These are phyloP conservation scores for Pseudogymnoascus sp. DNA, from an alignment of 2,329 filamentous ascomycete genomes.

Conservation along the genomic window DNA sequence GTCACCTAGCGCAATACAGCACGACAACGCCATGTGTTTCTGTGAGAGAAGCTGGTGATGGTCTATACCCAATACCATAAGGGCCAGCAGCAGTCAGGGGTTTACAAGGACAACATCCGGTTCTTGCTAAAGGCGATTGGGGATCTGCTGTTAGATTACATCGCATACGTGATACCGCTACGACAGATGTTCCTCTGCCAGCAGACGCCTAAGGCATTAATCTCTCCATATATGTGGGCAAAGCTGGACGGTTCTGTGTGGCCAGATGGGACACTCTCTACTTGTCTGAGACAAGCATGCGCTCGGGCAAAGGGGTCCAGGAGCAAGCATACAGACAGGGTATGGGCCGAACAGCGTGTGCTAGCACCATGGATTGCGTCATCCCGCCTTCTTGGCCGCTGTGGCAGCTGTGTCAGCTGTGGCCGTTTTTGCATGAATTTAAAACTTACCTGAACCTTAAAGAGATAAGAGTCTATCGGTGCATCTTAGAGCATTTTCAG, in stretches of 20 bases:
- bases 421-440: no score
- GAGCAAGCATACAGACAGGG: no score
- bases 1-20: slow-evolving; percentile 13
- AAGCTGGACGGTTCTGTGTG: slow-evolving; percentile 5
- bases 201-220: no score
- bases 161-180: slow-evolving; percentile 12
- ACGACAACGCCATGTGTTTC: background rate
- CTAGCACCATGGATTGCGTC: no score
- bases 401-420: no score
- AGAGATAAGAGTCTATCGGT: no score
- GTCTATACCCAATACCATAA: slow-evolving; percentile 17
- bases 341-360: no score
- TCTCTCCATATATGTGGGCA: slow-evolving; percentile 11
- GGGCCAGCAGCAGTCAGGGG: slow-evolving; percentile 13
- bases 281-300: slow-evolving; percentile 10
- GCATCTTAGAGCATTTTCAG: no score
- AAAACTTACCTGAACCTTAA: no score
- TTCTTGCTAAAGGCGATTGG: slow-evolving; percentile 14
- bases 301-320: background rate
- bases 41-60: slow-evolving; percentile 17
- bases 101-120: slow-evolving; percentile 16
- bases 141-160: slow-evolving; percentile 15
- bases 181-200: slow-evolving; percentile 10
- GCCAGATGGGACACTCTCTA: slow-evolving; percentile 10
- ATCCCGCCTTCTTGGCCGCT: no score